phyloP scores from a whole-genome alignment of 371 early-diverging fungal genomes.

The Actinomortierella ambigua region DNA sequence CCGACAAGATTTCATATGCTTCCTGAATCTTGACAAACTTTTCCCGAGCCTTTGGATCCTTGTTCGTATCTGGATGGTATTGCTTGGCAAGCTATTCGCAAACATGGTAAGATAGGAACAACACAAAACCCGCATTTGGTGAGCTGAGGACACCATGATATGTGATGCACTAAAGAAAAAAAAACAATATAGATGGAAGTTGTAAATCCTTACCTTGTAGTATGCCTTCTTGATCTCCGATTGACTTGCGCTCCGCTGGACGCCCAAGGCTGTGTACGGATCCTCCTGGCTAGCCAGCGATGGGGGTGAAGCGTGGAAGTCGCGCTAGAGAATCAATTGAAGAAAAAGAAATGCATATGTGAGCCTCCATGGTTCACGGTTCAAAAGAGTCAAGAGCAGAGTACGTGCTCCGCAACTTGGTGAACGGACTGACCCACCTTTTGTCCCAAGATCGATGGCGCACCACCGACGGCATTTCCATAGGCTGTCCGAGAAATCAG shows the following conservation, averaged over 20 bases:
- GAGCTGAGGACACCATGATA: background rate
- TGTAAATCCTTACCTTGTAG: slow-evolving; percentile 65
- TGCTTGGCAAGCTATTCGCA: slow-evolving; percentile 81
- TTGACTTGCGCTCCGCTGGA: slow-evolving; percentile 74
- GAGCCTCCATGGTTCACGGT: background rate
- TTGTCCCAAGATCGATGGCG: slow-evolving; percentile 37
- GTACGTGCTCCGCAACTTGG: background rate
- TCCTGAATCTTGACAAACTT: slow-evolving; percentile 96
- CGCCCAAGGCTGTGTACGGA: slow-evolving; percentile 84
- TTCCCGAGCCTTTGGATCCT: slow-evolving; percentile 87
- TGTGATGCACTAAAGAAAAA: background rate
- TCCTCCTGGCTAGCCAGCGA: slow-evolving; percentile 60
- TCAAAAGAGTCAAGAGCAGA: background rate
- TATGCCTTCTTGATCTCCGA: slow-evolving; percentile 95
- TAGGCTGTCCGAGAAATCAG: slow-evolving; percentile 10
- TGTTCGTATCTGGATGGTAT: slow-evolving; percentile 97
- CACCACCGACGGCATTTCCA: slow-evolving; percentile 32
- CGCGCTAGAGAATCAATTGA: slow-evolving; percentile 16
- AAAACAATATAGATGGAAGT: background rate
- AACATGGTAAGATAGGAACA: background rate
- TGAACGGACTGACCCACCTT: slow-evolving; percentile 14
- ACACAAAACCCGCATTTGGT: background rate
- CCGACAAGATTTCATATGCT: slow-evolving; percentile 93
- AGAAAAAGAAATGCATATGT: background rate
- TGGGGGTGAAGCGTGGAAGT: slow-evolving; percentile 42